Base-by-base conservation (phyloP, 768 basidiomycete species). In the Gloeophyllum trabeum region DNA sequence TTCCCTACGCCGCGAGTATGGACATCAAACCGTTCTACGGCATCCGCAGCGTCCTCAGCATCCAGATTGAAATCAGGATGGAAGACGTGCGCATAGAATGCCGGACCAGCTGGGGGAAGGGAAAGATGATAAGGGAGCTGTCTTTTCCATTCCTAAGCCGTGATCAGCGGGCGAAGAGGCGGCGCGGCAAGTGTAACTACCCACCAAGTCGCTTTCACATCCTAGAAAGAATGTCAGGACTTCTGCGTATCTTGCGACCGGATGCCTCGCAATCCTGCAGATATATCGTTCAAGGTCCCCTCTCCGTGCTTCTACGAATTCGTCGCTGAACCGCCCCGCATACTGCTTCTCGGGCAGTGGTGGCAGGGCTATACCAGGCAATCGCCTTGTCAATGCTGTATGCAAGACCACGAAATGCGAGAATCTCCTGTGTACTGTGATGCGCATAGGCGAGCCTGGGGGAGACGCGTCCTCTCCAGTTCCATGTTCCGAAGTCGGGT, bases 1-100 rank as follows among this genome's bases (percentile, higher is more conserved):
- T 73, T 73, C 4, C 76, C 80, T 3, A 84, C 73, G 0, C 76
- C 81, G 25, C 65, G 69, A 1, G 76, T 69, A 50, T 91, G 82
- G 6, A 60, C 62, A 28, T 77, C 73, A 54, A 92, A 92, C 1
- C 71, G 61, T 5, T 76, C 70, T 4, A 75, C 64, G 0, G 69
- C 59, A 13, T 76, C 75, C 10, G 62, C 56, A 0, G 83, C 80
- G 20, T 91, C 89, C 32, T 82, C 77, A 0, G 67, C 54, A 48
- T 92, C 88, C 21, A 91, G 53, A 52, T 91, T 91, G 61, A 86
- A 92, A 0, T 74, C 81, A 3, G 87, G 89, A 51, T 92, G 89
- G 51, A 79, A 89, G 1, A 90, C 79, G 32, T 75, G 76, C 1
- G 80, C 76, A 52, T 81, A 87, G 54, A 90, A 91, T 1, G 73